phyloP scores from a whole-genome alignment of 148 eudicot species.

The Pouteria glomerata region DNA sequence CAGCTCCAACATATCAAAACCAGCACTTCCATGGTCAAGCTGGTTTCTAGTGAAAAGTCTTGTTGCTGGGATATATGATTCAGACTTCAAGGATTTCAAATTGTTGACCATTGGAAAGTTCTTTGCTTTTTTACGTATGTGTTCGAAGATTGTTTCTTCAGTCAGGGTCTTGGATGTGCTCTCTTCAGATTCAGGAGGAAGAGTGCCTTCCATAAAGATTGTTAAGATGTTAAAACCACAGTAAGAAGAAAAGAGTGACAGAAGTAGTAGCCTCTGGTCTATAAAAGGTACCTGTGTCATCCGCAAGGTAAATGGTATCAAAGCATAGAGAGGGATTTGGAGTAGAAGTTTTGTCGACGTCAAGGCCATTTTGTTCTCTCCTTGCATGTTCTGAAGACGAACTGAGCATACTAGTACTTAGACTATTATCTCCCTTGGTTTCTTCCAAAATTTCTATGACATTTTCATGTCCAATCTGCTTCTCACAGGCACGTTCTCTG shows the following conservation, averaged over 20 bases:
- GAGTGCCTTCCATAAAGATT: conserved; percentile 22
- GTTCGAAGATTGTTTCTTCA: conserved; percentile 41
- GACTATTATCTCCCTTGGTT: conserved; percentile 16
- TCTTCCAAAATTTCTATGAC: conserved; percentile 18
- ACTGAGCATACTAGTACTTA: conserved; percentile 6
- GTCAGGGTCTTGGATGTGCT: conserved; percentile 26
- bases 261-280: background rate
- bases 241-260: background rate
- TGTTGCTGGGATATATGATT: conserved; percentile 9
- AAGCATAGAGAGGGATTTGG: conserved; percentile 15
- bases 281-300: conserved; percentile 27
- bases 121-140: conserved; percentile 50
- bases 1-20: conserved; percentile 5
- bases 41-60: conserved; percentile 13
- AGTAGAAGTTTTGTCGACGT: conserved; percentile 12
- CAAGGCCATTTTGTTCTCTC: conserved; percentile 16
- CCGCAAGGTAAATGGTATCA: conserved; percentile 13
- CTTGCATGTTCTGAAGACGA: conserved; percentile 22
- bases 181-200: conserved; percentile 25
- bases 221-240: background rate
- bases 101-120: conserved; percentile 38
- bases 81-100: conserved; percentile 22
- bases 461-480: conserved; percentile 30
- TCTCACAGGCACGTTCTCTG: conserved; percentile 43
- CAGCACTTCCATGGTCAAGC: conserved; percentile 4